A percentile compares a stretch with the other conserved stretches of the same genome.
phyloP scores from a whole-genome alignment of 306 rosid genomes.

The Malus domestica region DNA sequence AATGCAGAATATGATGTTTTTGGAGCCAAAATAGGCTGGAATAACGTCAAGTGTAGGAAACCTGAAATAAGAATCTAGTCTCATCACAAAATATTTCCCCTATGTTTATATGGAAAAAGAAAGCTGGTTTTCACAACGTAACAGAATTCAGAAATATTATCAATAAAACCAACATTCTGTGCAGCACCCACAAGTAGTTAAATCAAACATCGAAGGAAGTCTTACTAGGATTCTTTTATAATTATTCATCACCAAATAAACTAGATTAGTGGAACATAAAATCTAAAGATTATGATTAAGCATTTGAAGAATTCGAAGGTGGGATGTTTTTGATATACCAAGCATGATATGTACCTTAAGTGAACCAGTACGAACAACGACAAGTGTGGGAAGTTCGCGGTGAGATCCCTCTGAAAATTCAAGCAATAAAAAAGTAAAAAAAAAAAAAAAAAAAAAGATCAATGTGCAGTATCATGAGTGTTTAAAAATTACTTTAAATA shows the following conservation, averaged over 20 bases:
- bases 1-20: neutral
- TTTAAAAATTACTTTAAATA: neutral
- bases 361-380: slow-evolving; percentile 61
- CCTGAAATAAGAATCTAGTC: neutral
- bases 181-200: neutral
- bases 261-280: neutral
- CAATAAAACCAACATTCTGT: neutral
- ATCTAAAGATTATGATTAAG: neutral
- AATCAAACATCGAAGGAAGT: neutral
- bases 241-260: neutral
- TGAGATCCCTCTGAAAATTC: slow-evolving; percentile 79
- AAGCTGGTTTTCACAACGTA: neutral
- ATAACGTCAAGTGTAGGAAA: neutral
- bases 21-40: neutral
- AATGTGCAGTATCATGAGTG: neutral
- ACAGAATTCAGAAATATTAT: neutral
- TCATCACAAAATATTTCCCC: neutral
- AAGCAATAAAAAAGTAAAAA: slow-evolving; percentile 3
- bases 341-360: slow-evolving; percentile 40
- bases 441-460: neutral
- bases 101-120: neutral
- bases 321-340: slow-evolving; percentile 3
- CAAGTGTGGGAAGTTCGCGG: slow-evolving; percentile 86
- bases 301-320: slow-evolving; percentile 2
- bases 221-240: neutral